These are phyloP conservation scores for Flaveria sonorensis DNA, from an alignment of 129 eudicot species.

Conservation along the genomic window DNA sequence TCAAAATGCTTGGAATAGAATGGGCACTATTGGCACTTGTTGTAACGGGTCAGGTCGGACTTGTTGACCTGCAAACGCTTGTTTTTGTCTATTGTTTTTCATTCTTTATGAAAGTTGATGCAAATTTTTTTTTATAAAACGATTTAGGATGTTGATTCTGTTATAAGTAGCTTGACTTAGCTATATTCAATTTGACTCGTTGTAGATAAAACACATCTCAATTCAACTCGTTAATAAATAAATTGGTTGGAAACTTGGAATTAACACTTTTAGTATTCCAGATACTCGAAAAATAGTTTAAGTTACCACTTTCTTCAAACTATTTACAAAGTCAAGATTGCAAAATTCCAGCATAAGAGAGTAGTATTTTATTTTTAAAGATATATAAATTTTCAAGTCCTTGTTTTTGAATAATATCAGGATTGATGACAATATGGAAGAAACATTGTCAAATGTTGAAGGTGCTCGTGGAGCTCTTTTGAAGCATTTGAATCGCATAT, in stretches of 20 bases:
- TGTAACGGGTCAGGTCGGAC: neutral
- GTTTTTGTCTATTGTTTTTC: neutral
- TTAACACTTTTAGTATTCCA: too few relatives aligned
- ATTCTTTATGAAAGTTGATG: neutral
- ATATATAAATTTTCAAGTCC: neutral
- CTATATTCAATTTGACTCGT: neutral
- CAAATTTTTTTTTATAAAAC: neutral
- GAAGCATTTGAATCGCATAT: conserved; percentile 64
- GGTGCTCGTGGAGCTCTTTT: conserved; percentile 75
- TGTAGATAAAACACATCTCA: neutral
- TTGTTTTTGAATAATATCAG: conserved; percentile 34
- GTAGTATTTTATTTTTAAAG: neutral
- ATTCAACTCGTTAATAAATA: neutral
- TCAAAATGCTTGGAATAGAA: neutral
- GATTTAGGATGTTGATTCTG: neutral
- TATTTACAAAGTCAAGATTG: neutral
- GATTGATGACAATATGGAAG: conserved; percentile 95
- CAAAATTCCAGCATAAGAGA: conserved; percentile 6
- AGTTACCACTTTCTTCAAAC: neutral
- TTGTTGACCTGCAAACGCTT: neutral
- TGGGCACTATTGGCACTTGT: neutral
- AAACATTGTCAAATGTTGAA: conserved; percentile 75
- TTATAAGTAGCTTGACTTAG: neutral
- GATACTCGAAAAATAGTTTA: neutral
- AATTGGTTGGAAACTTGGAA: neutral